Evolutionary conservation across 257 asterid genomes (phyloP).

Genomic region (Penstemon newberryi): DNA sequence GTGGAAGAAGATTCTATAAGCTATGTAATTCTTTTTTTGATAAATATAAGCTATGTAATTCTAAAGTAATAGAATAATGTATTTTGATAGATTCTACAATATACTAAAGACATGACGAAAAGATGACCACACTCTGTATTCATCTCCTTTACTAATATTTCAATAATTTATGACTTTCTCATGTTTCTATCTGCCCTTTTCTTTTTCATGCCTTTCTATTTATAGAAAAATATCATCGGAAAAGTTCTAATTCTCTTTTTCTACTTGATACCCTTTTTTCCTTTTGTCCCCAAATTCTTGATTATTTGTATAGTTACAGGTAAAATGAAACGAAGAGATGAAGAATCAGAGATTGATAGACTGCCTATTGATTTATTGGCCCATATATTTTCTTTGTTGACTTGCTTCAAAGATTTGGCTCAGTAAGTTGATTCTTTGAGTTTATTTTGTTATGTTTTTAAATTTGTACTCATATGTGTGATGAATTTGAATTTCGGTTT

Average conservation of each 20-base stretch:
- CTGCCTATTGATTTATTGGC: conserved; percentile 81
- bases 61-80: too few relatives aligned
- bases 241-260: conserved; percentile 2
- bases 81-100: not conserved
- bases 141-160: conserved; percentile 20
- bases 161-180: conserved; percentile 18
- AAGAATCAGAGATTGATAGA: conserved; percentile 64
- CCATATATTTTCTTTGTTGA: conserved; percentile 65
- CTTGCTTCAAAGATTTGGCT: conserved; percentile 83
- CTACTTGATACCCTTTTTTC: conserved; percentile 7
- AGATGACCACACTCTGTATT: conserved; percentile 51
- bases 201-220: not conserved
- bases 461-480: too few relatives aligned
- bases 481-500: too few relatives aligned
- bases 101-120: conserved; percentile 35
- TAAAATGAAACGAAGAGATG: conserved; percentile 37
- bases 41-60: too few relatives aligned
- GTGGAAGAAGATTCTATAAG: too few relatives aligned
- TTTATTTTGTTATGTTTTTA: not conserved
- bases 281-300: conserved; percentile 5
- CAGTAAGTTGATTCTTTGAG: conserved; percentile 47
- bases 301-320: not conserved
- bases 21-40: too few relatives aligned
- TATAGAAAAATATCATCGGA: not conserved
- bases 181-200: conserved; percentile 7